Percentiles rank a stretch among this genome's conserved stretches.
phyloP scores from a whole-genome alignment of 129 eudicot species.

The Oenanthe sinensis region DNA sequence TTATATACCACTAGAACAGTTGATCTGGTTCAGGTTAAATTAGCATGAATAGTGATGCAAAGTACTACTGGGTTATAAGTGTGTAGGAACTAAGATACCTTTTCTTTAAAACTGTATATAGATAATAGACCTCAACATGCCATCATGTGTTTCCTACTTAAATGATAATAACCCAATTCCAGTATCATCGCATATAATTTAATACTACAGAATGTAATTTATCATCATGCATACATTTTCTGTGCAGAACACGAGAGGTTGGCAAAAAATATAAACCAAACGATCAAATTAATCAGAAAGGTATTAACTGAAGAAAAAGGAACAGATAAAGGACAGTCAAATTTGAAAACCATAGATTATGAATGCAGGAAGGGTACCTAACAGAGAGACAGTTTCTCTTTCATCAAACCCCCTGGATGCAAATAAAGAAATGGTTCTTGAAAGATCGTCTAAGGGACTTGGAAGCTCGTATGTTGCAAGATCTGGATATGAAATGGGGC shows the following conservation, averaged over 20 bases:
- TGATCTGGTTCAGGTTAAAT: neutral
- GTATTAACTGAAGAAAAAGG: neutral
- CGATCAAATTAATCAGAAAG: neutral
- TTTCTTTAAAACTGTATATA: neutral
- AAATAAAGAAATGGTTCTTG: slow-evolving; percentile 26
- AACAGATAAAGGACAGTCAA: neutral
- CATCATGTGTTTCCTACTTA: neutral
- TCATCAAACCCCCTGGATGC: slow-evolving; percentile 51
- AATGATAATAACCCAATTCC: neutral
- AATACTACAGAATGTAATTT: neutral
- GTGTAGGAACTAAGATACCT: neutral
- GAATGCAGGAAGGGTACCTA: slow-evolving; percentile 23
- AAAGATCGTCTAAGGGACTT: slow-evolving; percentile 51
- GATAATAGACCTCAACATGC: neutral
- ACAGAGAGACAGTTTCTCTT: slow-evolving; percentile 50
- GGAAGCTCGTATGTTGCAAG: slow-evolving; percentile 48
- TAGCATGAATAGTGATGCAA: neutral
- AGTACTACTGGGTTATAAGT: neutral
- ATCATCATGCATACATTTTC: neutral
- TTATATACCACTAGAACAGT: neutral
- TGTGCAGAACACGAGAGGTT: neutral
- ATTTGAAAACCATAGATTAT: neutral
- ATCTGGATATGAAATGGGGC: slow-evolving; percentile 32
- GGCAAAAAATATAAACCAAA: neutral
- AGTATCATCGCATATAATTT: neutral